phyloP scores from a whole-genome alignment of 805 yeast genomes.

The Yarrowia sp. region DNA sequence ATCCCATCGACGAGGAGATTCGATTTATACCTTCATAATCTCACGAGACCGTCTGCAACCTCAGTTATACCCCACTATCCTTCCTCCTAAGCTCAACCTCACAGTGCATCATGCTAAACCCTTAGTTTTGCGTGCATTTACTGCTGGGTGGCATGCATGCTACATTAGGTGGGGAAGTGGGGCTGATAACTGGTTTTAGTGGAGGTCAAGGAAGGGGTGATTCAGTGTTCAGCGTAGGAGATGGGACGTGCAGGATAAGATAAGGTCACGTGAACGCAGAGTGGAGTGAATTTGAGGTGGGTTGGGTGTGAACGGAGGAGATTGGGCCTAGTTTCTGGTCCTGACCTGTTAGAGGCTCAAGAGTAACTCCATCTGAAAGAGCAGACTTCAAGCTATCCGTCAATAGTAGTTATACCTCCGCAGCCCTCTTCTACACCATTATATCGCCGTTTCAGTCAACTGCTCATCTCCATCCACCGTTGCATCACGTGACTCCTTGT shows the following conservation, averaged over 20 bases:
- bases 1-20: too few relatives aligned
- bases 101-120: conserved; percentile 16
- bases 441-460: too few relatives aligned
- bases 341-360: too few relatives aligned
- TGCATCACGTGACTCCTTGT: conserved; percentile 2
- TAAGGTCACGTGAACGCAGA: neutral
- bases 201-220: conserved; percentile 8
- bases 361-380: too few relatives aligned
- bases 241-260: neutral
- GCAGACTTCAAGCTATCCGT: too few relatives aligned
- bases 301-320: too few relatives aligned
- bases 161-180: conserved; percentile 32
- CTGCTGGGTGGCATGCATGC: conserved; percentile 11
- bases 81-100: neutral
- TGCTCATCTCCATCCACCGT: neutral
- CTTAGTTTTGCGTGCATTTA: conserved; percentile 5
- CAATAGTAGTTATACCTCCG: too few relatives aligned
- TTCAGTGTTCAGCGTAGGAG: too few relatives aligned
- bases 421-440: too few relatives aligned
- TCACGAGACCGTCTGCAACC: too few relatives aligned
- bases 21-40: too few relatives aligned
- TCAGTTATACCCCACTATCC: neutral
- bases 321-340: too few relatives aligned
- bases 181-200: conserved; percentile 4
- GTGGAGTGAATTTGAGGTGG: neutral